Conservation (phyloP, 139 green algal genomes). For the Edaphochlamys debaryana region DNA sequence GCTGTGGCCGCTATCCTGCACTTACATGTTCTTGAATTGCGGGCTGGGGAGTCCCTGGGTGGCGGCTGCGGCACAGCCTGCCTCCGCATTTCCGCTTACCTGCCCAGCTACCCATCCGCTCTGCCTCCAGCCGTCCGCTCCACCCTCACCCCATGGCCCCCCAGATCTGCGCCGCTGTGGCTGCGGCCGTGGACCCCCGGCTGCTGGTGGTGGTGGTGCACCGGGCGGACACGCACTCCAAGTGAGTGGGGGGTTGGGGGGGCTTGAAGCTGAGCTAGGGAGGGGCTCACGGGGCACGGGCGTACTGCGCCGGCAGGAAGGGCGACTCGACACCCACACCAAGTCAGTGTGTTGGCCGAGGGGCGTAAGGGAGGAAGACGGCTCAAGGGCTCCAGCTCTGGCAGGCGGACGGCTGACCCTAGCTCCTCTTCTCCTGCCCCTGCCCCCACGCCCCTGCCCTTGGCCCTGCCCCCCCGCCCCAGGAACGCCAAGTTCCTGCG, state of each 20-base stretch:
- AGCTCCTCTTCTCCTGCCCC: no score
- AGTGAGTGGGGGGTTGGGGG: neutral
- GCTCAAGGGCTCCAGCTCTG: no score
- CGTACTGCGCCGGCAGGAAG: no score
- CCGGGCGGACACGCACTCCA: constrained; percentile 30
- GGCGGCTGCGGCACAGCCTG: neutral
- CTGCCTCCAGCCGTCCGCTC: neutral
- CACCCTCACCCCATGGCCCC: neutral
- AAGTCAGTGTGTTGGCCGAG: no score
- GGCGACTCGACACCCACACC: no score
- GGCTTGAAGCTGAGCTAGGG: no score
- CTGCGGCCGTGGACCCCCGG: neutral
- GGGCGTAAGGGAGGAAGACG: no score
- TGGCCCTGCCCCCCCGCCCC: no score
- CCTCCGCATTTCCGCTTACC: neutral
- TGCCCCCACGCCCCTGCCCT: no score
- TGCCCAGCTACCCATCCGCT: neutral
- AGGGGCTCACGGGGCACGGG: no score
- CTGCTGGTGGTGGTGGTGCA: constrained; percentile 36
- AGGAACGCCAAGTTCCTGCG: constrained; percentile 16
- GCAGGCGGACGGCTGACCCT: no score
- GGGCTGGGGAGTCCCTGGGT: neutral
- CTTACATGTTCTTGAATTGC: neutral
- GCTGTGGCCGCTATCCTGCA: no score
- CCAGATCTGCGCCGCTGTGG: constrained; percentile 11